phyloP scores from a whole-genome alignment of 2,329 filamentous ascomycete species.

The Colletotrichum zoysiae region DNA sequence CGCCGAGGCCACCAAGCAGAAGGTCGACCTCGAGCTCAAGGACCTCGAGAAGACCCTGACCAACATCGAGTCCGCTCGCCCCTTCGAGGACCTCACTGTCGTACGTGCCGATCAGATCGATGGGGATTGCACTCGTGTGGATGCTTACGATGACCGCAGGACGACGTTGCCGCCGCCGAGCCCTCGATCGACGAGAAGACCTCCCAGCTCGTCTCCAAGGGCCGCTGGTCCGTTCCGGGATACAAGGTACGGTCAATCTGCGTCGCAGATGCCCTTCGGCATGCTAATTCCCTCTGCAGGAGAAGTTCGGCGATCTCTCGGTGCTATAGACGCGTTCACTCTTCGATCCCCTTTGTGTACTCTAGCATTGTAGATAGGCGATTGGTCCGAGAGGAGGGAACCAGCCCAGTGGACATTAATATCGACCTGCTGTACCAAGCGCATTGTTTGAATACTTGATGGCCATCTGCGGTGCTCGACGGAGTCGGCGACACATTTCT shows the following conservation, averaged over 20 bases:
- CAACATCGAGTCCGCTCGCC: constrained; percentile 96
- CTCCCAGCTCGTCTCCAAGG: constrained; percentile 93
- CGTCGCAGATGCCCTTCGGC: neutral
- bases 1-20: constrained; percentile 95
- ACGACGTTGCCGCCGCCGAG: constrained; percentile 93
- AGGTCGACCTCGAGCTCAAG: constrained; percentile 94
- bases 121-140: constrained; percentile 15
- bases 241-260: constrained; percentile 83
- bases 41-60: constrained; percentile 93
- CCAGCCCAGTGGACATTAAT: constrained; percentile 41
- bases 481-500: neutral
- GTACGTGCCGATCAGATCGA: constrained; percentile 69
- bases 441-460: neutral
- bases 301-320: constrained; percentile 98
- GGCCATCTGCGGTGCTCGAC: neutral
- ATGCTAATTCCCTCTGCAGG: constrained; percentile 72
- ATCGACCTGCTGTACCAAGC: constrained; percentile 39
- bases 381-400: constrained; percentile 46
- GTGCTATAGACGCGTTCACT: constrained; percentile 78
- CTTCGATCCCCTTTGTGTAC: constrained; percentile 69
- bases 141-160: constrained; percentile 65
- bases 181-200: constrained; percentile 99
- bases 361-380: constrained; percentile 79
- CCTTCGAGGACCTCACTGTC: constrained; percentile 97
- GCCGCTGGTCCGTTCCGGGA: constrained; percentile 96